A percentile compares a stretch with the other conserved stretches of the same genome.
These are phyloP conservation scores for Mortierella sp. DNA, from an alignment of 371 early-diverging fungal species.

Conservation along the genomic window DNA sequence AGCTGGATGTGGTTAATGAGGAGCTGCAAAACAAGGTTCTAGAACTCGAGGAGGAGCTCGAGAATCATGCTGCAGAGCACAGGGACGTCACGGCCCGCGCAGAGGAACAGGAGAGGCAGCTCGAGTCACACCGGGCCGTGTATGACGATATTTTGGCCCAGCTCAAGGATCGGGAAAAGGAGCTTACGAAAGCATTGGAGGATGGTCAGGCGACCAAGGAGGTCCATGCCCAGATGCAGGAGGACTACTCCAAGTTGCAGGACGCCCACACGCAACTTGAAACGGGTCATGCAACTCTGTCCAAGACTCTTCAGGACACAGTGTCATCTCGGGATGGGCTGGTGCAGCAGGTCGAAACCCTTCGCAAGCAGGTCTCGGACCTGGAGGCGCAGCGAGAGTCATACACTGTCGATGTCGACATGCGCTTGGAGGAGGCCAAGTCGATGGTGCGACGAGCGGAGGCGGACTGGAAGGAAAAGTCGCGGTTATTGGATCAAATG, in stretches of 20 bases:
- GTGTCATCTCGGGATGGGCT: constrained; percentile 28
- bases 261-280: constrained; percentile 56
- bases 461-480: constrained; percentile 64
- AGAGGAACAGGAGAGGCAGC: constrained; percentile 47
- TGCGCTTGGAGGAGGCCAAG: constrained; percentile 61
- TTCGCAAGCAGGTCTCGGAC: constrained; percentile 41
- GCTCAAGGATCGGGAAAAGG: constrained; percentile 47
- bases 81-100: constrained; percentile 29
- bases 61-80: constrained; percentile 31
- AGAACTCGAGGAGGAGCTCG: constrained; percentile 47
- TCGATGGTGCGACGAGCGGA: constrained; percentile 68
- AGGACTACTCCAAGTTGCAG: constrained; percentile 37
- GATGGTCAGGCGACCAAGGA: constrained; percentile 22
- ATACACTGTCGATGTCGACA: constrained; percentile 61
- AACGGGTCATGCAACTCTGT: constrained; percentile 28
- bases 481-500: constrained; percentile 38
- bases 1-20: constrained; percentile 45
- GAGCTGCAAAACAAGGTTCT: constrained; percentile 51
- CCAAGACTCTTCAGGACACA: constrained; percentile 15
- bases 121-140: constrained; percentile 49
- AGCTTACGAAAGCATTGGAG: constrained; percentile 22
- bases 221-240: constrained; percentile 24
- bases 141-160: constrained; percentile 43
- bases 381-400: constrained; percentile 47
- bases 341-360: constrained; percentile 28